Evolutionary conservation across 164 flowering plant species (phyloP), one percentile per base, ranked within the genome.

Genomic region (Echeveria elegans): DNA sequence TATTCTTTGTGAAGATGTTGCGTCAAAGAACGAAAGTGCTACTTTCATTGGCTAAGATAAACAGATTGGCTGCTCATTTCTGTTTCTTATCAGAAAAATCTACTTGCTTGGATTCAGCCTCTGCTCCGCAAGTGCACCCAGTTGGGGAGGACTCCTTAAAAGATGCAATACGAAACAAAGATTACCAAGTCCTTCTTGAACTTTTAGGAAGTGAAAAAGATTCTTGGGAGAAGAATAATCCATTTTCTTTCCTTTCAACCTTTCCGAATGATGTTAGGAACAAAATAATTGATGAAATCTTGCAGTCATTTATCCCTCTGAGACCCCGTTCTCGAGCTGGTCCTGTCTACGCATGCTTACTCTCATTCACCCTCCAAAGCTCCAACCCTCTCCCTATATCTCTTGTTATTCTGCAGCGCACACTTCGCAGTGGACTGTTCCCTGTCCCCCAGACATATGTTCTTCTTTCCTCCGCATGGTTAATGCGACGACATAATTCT

Each of bases 381-480:
- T 73, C 83, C 1, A 14, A 77, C 59, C 86, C 86, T 47, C 76
- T 92, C 56, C 94, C 96, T 19, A 74, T 88, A 28, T 68, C 89
- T 5, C 80, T 89, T 47, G 88, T 87, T 10, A 65, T 89, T 69
- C 74, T 92, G 62, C 94, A 88, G 53, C 81, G 83, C 0, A 79
- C 76, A 8, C 83, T 92, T 63, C 89, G 87, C n/a, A 85, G 92
- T 4, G 94, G 92, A 11, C 79, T 80, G 67, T 9, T 34, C 10
- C 96, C 92, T 4, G 75, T 66, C 31, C 90, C 84, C 0, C 85
- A 92, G 67, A 83, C 84, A 34, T 84, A 72, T 40, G 78, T 86
- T 50, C 74, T 82, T 21, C 86, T 89, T 28, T 86, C 98, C 24
- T 67, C 75, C 14, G 83, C 89, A 10, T 89, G 94, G 96, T 53